These are phyloP conservation scores for Gamarada debralockiae DNA, from an alignment of 495 filamentous ascomycete species.

Conservation along the genomic window DNA sequence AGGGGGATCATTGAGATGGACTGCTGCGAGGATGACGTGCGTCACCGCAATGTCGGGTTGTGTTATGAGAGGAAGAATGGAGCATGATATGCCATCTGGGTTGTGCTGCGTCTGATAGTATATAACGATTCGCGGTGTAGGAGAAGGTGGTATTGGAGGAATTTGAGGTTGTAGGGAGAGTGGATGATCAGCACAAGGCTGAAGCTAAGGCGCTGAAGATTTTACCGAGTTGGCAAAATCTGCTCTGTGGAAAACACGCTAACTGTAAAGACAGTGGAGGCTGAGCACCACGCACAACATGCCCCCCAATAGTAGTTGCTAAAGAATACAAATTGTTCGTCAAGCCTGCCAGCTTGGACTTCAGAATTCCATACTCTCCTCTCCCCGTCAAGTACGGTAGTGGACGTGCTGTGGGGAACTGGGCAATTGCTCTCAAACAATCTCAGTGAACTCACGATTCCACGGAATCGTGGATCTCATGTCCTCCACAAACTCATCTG, in stretches of 20 bases:
- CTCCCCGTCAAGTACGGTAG: not conserved
- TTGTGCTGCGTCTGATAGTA: slow-evolving; percentile 75
- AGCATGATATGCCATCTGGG: slow-evolving; percentile 55
- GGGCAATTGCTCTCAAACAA: not conserved
- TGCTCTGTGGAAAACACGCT: not conserved
- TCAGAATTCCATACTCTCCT: not conserved
- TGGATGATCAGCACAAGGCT: not conserved
- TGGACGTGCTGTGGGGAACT: not conserved
- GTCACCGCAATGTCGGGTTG: slow-evolving; percentile 51
- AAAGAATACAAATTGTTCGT: not conserved
- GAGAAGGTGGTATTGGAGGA: slow-evolving; percentile 27
- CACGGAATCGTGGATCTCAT: not conserved
- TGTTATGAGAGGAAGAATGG: slow-evolving; percentile 64
- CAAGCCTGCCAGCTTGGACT: not conserved
- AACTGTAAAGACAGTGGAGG: not conserved
- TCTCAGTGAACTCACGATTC: not conserved
- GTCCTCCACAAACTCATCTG: not conserved
- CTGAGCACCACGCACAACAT: not conserved
- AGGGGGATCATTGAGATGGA: slow-evolving; percentile 65
- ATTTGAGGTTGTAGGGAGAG: slow-evolving; percentile 18
- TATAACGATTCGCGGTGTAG: slow-evolving; percentile 48
- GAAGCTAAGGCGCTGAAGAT: no score
- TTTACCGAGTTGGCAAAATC: no score
- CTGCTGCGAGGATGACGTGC: slow-evolving; percentile 73
- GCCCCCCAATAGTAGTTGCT: no score